Conservation (phyloP, 1,139 yeast species). For the Debaryomyces sp. region DNA sequence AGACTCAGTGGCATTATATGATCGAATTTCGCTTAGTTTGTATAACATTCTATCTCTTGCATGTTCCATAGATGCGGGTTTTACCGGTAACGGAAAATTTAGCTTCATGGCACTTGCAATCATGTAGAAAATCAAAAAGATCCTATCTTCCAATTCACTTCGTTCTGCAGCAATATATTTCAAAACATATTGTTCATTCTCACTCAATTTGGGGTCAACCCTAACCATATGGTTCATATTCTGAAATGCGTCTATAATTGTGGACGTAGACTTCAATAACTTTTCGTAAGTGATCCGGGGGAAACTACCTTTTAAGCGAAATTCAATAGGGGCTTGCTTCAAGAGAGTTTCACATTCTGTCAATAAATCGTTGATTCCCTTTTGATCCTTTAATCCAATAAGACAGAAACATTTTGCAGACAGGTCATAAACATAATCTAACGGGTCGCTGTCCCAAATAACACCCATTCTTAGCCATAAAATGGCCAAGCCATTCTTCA, state of each 20-base stretch:
- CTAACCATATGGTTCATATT: slow-evolving; percentile 69
- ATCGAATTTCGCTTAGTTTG: slow-evolving; percentile 58
- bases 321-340: slow-evolving; percentile 75
- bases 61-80: slow-evolving; percentile 77
- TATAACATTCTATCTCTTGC: slow-evolving; percentile 71
- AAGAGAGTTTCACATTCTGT: slow-evolving; percentile 61
- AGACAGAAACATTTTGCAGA: slow-evolving; percentile 23
- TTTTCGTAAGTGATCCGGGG: slow-evolving; percentile 55
- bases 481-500: slow-evolving; percentile 64
- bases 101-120: slow-evolving; percentile 74
- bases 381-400: slow-evolving; percentile 56
- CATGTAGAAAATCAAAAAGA: slow-evolving; percentile 75
- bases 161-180: slow-evolving; percentile 60
- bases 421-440: slow-evolving; percentile 31
- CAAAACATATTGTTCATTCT: slow-evolving; percentile 59
- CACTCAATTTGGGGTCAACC: slow-evolving; percentile 57
- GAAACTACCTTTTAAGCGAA: slow-evolving; percentile 74
- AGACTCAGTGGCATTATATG: slow-evolving; percentile 21
- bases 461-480: slow-evolving; percentile 82
- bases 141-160: slow-evolving; percentile 67
- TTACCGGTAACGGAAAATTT: slow-evolving; percentile 76
- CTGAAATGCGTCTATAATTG: slow-evolving; percentile 73
- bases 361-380: slow-evolving; percentile 58
- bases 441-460: slow-evolving; percentile 68
- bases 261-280: slow-evolving; percentile 59